These are phyloP conservation scores for Hymenoscyphus infarciens DNA, from an alignment of 2,329 filamentous ascomycete genomes.

Conservation along the genomic window DNA sequence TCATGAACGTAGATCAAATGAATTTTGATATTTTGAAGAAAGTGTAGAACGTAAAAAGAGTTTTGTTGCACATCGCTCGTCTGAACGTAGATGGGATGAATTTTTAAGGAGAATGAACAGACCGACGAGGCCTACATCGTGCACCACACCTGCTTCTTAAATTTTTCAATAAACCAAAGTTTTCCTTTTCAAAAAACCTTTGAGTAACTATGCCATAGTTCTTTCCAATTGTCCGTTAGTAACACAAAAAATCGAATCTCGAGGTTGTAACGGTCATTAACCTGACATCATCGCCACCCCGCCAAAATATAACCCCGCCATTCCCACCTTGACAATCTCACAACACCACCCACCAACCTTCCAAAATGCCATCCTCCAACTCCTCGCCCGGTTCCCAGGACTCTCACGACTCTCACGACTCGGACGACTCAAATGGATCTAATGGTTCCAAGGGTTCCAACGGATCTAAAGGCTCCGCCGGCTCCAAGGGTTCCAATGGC, in stretches of 20 bases:
- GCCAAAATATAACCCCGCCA: conserved; percentile 1
- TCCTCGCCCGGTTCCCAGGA: background rate
- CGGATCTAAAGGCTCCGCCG: background rate
- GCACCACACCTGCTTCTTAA: too few species aligned
- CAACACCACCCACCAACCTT: background rate
- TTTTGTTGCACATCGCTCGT: too few species aligned
- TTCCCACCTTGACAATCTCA: background rate
- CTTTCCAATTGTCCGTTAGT: background rate
- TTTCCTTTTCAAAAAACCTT: too few species aligned
- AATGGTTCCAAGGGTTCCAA: background rate
- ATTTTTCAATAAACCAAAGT: too few species aligned
- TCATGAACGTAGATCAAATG: too few species aligned
- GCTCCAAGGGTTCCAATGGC: background rate
- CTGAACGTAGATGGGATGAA: too few species aligned
- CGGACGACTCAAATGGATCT: background rate
- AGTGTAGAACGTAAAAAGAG: too few species aligned
- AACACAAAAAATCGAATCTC: background rate
- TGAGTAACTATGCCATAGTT: too few species aligned
- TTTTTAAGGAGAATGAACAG: too few species aligned
- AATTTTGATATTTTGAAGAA: too few species aligned
- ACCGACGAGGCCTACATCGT: too few species aligned
- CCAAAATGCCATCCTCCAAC: background rate
- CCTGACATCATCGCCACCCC: conserved; percentile 3
- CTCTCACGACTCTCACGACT: background rate
- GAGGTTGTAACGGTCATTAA: background rate